Percentiles rank a stretch among this genome's conserved stretches.
These are phyloP conservation scores for Pholiota conissans DNA, from an alignment of 768 basidiomycete genomes.

Conservation along the genomic window DNA sequence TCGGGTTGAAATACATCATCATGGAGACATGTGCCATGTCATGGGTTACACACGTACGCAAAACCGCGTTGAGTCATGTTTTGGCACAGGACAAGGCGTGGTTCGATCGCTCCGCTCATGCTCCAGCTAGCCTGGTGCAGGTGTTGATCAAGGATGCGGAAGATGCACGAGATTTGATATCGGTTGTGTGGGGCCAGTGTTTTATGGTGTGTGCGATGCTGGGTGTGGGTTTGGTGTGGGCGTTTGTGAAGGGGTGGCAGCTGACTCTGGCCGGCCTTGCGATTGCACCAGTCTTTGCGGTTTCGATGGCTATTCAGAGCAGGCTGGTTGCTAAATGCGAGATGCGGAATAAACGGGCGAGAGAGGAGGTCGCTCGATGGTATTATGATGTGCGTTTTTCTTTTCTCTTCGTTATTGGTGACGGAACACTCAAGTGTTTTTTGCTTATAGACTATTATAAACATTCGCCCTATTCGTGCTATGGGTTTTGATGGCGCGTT, in stretches of 20 bases:
- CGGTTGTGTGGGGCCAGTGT: constrained; percentile 7
- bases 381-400: constrained; percentile 57
- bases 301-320: constrained; percentile 73
- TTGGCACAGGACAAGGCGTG: constrained; percentile 82
- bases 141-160: constrained; percentile 73
- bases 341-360: constrained; percentile 76
- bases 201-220: constrained; percentile 47
- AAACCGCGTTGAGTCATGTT: constrained; percentile 52
- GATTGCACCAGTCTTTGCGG: constrained; percentile 80
- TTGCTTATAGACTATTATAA: constrained; percentile 61
- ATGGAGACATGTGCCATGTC: constrained; percentile 74
- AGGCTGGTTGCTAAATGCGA: constrained; percentile 72
- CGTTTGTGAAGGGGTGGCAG: constrained; percentile 86
- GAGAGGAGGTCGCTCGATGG: constrained; percentile 79
- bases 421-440: neutral
- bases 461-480: constrained; percentile 82
- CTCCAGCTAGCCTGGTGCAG: constrained; percentile 52
- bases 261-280: constrained; percentile 90
- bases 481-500: constrained; percentile 84
- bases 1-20: constrained; percentile 75
- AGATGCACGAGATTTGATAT: constrained; percentile 61
- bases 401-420: neutral
- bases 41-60: constrained; percentile 75
- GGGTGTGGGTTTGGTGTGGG: constrained; percentile 86
- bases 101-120: constrained; percentile 74